Evolutionary conservation across 495 filamentous ascomycete genomes (phyloP).

Genomic region (Hamigera avellanea): DNA sequence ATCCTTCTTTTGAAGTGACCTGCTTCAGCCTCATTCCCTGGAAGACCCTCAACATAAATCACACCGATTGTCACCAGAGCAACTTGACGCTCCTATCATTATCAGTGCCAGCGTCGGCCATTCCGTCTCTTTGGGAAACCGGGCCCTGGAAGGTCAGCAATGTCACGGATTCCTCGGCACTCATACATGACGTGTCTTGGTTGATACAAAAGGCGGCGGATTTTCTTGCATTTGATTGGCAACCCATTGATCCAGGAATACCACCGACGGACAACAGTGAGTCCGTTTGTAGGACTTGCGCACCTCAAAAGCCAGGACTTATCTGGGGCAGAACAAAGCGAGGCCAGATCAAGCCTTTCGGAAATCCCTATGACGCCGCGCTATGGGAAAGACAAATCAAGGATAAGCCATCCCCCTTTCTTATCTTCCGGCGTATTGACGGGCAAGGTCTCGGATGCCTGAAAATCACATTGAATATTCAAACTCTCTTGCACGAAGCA

Average conservation of each 20-base stretch:
- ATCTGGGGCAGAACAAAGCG: constrained; percentile 22
- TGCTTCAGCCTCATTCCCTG: constrained; percentile 7
- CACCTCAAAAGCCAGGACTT: constrained; percentile 28
- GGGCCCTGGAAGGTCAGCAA: constrained; percentile 11
- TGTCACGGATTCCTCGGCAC: constrained; percentile 9
- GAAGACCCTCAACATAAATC: constrained; percentile 5
- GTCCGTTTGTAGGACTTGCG: constrained; percentile 22
- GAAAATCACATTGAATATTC: constrained; percentile 41
- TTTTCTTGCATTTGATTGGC: constrained; percentile 16
- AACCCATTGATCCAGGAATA: constrained; percentile 1
- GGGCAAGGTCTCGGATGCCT: constrained; percentile 17
- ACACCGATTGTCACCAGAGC: constrained; percentile 11
- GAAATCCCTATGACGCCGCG: constrained; percentile 33
- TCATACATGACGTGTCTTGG: constrained; percentile 20
- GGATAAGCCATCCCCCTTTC: constrained; percentile 32
- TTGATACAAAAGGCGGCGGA: constrained; percentile 15
- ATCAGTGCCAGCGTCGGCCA: constrained; percentile 2
- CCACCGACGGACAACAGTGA: neutral
- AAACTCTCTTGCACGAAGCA: constrained; percentile 46
- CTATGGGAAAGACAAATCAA: constrained; percentile 38
- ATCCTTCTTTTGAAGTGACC: constrained; percentile 2
- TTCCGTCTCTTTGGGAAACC: constrained; percentile 6
- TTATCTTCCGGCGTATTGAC: constrained; percentile 27
- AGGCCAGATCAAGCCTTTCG: constrained; percentile 23
- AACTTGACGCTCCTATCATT: constrained; percentile 19